Base-by-base conservation (phyloP, 1,139 yeast genomes). In the Blastobotrys ciferrii region DNA sequence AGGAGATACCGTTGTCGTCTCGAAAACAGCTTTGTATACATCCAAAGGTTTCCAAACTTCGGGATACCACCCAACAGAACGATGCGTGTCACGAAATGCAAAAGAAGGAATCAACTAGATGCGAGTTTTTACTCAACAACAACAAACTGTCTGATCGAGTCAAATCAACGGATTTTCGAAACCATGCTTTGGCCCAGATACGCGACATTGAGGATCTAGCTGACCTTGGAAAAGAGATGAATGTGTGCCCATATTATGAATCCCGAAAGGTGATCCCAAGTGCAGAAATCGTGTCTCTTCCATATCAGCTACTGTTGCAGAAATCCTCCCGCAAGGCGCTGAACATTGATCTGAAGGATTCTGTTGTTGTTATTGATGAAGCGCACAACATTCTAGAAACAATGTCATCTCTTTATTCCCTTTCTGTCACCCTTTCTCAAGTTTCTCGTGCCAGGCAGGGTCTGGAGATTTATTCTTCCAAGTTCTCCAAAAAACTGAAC, bases 341-440 rank as follows among this genome's bases (percentile, higher is more conserved):
- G 43, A 79, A 81, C 1, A 63, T 91, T 4, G 74, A 82, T 43
- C 62, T 91, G 13, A 74, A 76, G 46, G 76, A 81, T 52, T 75
- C 92, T 0, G 77, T 91, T 4, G 78, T 92, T 1, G 77, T 92
- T 2, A 83, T 91, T 33, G 98, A 91, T 63, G 98, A 91, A 62
- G 98, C 98, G 0, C 98, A 91, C 63, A 91, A 91, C 62, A 69
- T 91, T 37, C 64, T 89, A 30, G 97, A 89, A 57, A 82, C 91
- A 0, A 80, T 91, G 3, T 78, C 84, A 1, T 71, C 86, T 1
- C 70, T 91, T 53, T 77, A 85, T 58, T 87, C 96, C 0, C 76
- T 81, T 1, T 66, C 77, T 2, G 70, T 91, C 1, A 72, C 84
- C 0, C 58, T 72, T 1, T 49, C 58, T 0, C 91, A 86, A 28